phyloP scores from a whole-genome alignment of 345 rosid species.

The Eucalyptus regnans region DNA sequence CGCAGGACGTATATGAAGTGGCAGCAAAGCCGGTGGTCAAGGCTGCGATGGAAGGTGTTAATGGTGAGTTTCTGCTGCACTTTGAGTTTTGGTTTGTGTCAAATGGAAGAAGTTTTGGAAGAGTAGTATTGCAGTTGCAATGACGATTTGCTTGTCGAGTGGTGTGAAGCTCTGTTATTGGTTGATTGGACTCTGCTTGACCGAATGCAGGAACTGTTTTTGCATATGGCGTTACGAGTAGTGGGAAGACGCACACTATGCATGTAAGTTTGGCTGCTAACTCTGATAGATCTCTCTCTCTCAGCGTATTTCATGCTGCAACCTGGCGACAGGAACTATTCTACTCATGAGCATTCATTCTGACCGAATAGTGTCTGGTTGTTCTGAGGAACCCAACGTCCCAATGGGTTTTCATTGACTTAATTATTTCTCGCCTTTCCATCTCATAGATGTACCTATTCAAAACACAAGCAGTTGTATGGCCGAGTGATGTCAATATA shows the following conservation, averaged over 20 bases:
- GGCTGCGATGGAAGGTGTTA: conserved; percentile 99
- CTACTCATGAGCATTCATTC: not conserved
- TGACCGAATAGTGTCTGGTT: not conserved
- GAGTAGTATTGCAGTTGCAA: not conserved
- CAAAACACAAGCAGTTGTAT: not conserved
- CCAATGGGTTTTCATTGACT: not conserved
- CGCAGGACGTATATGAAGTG: conserved; percentile 83
- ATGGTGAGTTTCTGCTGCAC: conserved; percentile 38
- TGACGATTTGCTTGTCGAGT: not conserved
- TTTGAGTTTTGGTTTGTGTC: not conserved
- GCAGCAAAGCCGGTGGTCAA: conserved; percentile 96
- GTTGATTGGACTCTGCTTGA: not conserved
- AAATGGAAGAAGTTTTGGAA: not conserved
- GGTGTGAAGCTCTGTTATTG: not conserved
- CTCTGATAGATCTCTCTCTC: not conserved
- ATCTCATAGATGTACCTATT: not conserved
- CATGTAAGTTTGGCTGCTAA: conserved; percentile 47
- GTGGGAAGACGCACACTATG: conserved; percentile 99
- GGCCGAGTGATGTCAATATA: not conserved
- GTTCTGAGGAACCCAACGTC: not conserved
- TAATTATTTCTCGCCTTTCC: not conserved
- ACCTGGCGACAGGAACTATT: not conserved
- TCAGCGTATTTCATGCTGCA: not conserved
- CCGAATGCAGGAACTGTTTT: conserved; percentile 74
- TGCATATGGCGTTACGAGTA: conserved; percentile 99